Percentiles rank a stretch among this genome's conserved stretches.
Conservation (phyloP, 345 rosid species). For the Syzygium aqueum region DNA sequence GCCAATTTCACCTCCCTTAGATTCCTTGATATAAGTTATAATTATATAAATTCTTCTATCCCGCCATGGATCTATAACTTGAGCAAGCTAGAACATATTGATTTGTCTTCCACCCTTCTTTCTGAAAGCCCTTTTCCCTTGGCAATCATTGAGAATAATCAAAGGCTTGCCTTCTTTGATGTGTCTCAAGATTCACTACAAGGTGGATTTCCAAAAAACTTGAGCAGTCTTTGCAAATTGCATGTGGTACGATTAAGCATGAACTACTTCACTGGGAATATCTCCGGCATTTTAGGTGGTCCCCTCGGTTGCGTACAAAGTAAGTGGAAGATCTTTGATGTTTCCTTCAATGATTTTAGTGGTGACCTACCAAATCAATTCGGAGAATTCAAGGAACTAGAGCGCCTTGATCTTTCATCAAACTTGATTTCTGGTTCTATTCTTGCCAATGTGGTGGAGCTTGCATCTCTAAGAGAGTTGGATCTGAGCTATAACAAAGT, state of each 20-base stretch:
- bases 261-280: not conserved
- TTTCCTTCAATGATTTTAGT: not conserved
- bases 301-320: not conserved
- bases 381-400: not conserved
- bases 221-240: not conserved
- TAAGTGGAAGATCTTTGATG: not conserved
- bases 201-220: not conserved
- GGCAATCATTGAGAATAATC: not conserved
- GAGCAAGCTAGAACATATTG: not conserved
- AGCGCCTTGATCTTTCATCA: not conserved
- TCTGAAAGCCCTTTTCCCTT: not conserved
- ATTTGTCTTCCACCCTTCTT: not conserved
- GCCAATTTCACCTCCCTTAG: not conserved
- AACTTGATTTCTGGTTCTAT: not conserved
- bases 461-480: not conserved
- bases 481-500: not conserved
- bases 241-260: not conserved
- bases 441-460: not conserved
- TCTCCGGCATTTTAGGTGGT: not conserved
- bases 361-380: not conserved
- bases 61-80: not conserved
- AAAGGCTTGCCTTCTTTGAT: not conserved
- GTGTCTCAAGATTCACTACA: accelerated
- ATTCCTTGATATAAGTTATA: not conserved
- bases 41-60: not conserved